Base-by-base conservation (phyloP, 2,329 filamentous ascomycete genomes). In the Sphaerulina musiva region DNA sequence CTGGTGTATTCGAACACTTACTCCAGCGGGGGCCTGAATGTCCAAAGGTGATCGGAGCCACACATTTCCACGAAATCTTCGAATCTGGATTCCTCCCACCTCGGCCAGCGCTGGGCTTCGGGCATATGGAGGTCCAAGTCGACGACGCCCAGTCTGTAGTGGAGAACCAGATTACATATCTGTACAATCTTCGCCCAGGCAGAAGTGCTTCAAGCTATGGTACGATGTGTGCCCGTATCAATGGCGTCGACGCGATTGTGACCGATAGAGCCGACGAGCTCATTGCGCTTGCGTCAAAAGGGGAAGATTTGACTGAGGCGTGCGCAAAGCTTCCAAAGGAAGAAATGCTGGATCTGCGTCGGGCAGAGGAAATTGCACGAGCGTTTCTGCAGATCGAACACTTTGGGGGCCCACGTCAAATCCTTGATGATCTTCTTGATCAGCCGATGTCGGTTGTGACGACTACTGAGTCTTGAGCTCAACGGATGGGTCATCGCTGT, bases 151-250 rank as follows among this genome's bases (percentile, higher is more conserved):
- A 79, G 2, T 66, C 72, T 0, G 69, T 75, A 4, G 64, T 73
- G 2, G 79, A 84, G 26, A 78, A 87, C 1, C 83, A 87, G 46
- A 65, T 69, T 43, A 69, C 66, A 1, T 70, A 68, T 46, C 58
- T 69, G 11, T 70, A 70, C 55, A 66, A 65, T 17, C 64, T 64
- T 34, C 56, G 59, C n/a, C 56, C 75, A 2, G 91, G 91, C 0
- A 79, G 84, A 53, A 92, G 85, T 62, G 82, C 76, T 6, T 86
- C 87, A 11, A 96, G 90, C 66, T 95, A 95, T 65, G 93, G 93
- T 0, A 87, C 84, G 29, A 80, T 77, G 50, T 97, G 93, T 66
- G 93, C 93, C 29, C 83, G 84, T 3, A 80, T 95, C 69, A 96
- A 95, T 64, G 91, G 91, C 1, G 83, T 98, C 11, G 84, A 89